phyloP scores from a whole-genome alignment of 1,139 yeast genomes.

The Nakaseomyces uthaithaninus region DNA sequence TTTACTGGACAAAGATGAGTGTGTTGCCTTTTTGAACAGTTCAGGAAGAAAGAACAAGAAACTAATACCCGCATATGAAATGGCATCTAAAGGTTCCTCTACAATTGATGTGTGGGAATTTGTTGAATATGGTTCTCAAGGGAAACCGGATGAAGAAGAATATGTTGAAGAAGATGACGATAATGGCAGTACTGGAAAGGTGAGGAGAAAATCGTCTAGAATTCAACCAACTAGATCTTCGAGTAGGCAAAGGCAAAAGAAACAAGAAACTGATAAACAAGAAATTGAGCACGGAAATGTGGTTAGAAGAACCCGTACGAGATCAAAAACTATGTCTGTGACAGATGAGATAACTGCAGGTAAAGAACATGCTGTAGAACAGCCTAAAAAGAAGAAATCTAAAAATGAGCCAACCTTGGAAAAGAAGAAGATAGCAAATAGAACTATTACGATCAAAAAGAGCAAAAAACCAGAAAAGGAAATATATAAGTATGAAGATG shows the following conservation, averaged over 20 bases:
- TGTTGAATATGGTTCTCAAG: constrained; percentile 30
- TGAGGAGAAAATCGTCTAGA: constrained; percentile 10
- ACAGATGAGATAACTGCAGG: constrained; percentile 1
- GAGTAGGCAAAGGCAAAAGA: constrained; percentile 12
- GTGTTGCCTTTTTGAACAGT: constrained; percentile 22
- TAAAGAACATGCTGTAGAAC: constrained; percentile 3
- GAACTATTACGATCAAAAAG: constrained; percentile 10
- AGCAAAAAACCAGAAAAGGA: constrained; percentile 11
- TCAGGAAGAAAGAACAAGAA: constrained; percentile 22
- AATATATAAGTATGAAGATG: constrained; percentile 28
- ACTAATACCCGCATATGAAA: constrained; percentile 29
- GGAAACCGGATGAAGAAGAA: constrained; percentile 20
- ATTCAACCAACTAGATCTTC: constrained; percentile 12
- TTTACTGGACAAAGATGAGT: constrained; percentile 18
- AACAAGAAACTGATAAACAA: constrained; percentile 11
- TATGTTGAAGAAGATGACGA: constrained; percentile 11
- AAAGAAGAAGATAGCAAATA: constrained; percentile 4
- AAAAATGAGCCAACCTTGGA: not conserved
- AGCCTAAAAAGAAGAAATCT: constrained; percentile 8
- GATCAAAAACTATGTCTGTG: not conserved
- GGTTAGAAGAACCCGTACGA: constrained; percentile 5
- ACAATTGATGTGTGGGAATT: constrained; percentile 31
- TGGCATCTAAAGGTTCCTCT: constrained; percentile 24
- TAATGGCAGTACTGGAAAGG: constrained; percentile 10
- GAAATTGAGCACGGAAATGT: constrained; percentile 7